Base-by-base conservation (phyloP, 257 asterid species). In the Scutellaria minor region DNA sequence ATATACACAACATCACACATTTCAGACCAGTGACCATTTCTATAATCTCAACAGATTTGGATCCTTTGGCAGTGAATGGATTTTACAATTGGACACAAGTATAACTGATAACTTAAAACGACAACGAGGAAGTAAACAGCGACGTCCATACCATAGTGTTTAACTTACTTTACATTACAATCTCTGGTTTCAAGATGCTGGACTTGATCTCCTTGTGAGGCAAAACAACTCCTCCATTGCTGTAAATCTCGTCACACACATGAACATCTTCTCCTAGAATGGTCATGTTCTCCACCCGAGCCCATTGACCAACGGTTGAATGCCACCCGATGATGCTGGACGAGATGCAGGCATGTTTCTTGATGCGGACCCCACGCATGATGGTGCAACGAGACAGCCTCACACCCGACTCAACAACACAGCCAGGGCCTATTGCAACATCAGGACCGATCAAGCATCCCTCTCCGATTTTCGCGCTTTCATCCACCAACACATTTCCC, bases 161-260 rank as follows among this genome's bases (percentile, higher is more conserved):
- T 24, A 78, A 71, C 66, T 58, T 45, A 69, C 59, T 71, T 85
- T 81, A 93, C 98, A 93, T 93, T 6, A 93, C 95, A 7, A 91
- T 91, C 88, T 93, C 93, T 37, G 98, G 97, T 82, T 86, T 87
- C 91, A 89, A 75, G 76, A 93, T 93, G 90, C 85, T 91, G 31
- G 94, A 80, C 84, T 91, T 91, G 80, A 93, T 93, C 91, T 93
- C 97, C 83, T 93, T 93, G 84, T 93, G 98, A 66, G 97, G 98
- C 82, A 91, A 76, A 80, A 93, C 97, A 48, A 93, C 96, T 7
- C 96, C 98, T 12, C 98, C 97, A 12, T 91, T 91, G 85, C 90
- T 89, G 79, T 93, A 91, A 57, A 93, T 84, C 48, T 93, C 98
- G 56, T 93, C 98, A 15, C 96, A 81, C 39, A 93, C 95, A 77